Conservation (phyloP, 495 filamentous ascomycete species). For the Penicillium maclennaniae region DNA sequence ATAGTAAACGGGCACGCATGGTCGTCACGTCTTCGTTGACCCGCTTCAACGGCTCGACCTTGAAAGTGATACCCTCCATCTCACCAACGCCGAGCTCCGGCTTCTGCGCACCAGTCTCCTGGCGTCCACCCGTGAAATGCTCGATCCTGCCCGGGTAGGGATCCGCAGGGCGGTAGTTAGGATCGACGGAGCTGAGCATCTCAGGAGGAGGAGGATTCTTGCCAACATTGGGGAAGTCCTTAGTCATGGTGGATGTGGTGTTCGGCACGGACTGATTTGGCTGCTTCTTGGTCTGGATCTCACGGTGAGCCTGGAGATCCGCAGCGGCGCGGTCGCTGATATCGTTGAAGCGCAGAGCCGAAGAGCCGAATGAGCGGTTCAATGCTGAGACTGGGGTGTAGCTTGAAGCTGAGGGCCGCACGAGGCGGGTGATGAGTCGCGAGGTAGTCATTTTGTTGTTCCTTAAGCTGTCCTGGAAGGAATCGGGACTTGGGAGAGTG, state of each 20-base stretch:
- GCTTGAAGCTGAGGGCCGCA: slow-evolving; percentile 28
- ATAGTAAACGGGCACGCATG: slow-evolving; percentile 84
- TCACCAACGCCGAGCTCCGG: slow-evolving; percentile 87
- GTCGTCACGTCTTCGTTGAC: slow-evolving; percentile 76
- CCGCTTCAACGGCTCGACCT: slow-evolving; percentile 80
- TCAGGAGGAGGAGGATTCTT: slow-evolving; percentile 57
- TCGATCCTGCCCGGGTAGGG: slow-evolving; percentile 57
- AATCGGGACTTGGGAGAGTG: slow-evolving; percentile 3
- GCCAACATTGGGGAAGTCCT: slow-evolving; percentile 59
- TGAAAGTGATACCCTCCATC: slow-evolving; percentile 83
- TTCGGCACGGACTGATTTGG: slow-evolving; percentile 62
- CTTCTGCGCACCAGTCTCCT: slow-evolving; percentile 46
- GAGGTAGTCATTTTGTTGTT: slow-evolving; percentile 36
- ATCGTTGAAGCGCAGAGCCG: slow-evolving; percentile 32
- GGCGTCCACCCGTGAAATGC: slow-evolving; percentile 59
- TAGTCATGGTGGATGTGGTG: slow-evolving; percentile 59
- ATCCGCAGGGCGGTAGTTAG: slow-evolving; percentile 55
- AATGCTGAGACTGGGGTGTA: slow-evolving; percentile 18
- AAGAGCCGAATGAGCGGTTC: slow-evolving; percentile 34
- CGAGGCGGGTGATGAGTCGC: slow-evolving; percentile 30
- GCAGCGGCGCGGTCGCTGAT: slow-evolving; percentile 23
- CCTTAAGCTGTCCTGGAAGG: background rate
- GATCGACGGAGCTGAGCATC: slow-evolving; percentile 53
- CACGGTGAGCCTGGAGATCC: slow-evolving; percentile 47
- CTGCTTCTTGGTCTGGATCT: slow-evolving; percentile 51